Base-by-base conservation (phyloP, 345 rosid genomes). In the Populus ilicifolia region DNA sequence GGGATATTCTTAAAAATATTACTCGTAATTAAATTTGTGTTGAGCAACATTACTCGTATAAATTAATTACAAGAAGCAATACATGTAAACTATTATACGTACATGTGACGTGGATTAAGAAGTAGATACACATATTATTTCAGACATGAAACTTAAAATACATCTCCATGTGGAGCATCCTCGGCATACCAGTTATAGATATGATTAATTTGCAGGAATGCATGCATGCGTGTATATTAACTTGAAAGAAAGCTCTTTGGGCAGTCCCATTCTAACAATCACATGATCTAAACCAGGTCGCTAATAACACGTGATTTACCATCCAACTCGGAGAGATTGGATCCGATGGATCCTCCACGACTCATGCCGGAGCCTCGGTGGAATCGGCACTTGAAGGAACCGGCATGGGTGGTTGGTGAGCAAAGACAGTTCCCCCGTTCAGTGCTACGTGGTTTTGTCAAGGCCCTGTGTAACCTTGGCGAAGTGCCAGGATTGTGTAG, bases 401-500 rank as follows among this genome's bases (percentile, higher is more conserved):
- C 97, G 0, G 80, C 87, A 39, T 90, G 97, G 2, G 93, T 92
- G 21, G 97, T 92, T 8, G 97, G 97, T 13, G 97, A 87, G 80
- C 97, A 92, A 35, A 90, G 87, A 77, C 97, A 92, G 80, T 80
- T 89, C 65, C 25, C 35, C 80, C 86, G 78, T 23, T 64, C 21
- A 6, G 36, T 25, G 35, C 30, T 30, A 2, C 23, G 61, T 21
- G 61, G 25, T 7, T 54, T 54, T 2, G 61, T 18, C 9, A 21
- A 54, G 61, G 61, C 61, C 61, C 61, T 54, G 9, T 54, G 61
- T 54, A 54, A 20, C 61, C 61, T 21, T 20, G 61, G 61, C 21
- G 61, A 46, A 46, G 1, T 54, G 2, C 8, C 61, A 21, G 25
- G 20, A 21, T 21, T 8, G 9, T 21, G 25, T 2, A 21, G 20